A percentile compares a stretch with the other conserved stretches of the same genome.
phyloP scores from a whole-genome alignment of 352 stramenopile genomes.

The Achlya hypogyna region DNA sequence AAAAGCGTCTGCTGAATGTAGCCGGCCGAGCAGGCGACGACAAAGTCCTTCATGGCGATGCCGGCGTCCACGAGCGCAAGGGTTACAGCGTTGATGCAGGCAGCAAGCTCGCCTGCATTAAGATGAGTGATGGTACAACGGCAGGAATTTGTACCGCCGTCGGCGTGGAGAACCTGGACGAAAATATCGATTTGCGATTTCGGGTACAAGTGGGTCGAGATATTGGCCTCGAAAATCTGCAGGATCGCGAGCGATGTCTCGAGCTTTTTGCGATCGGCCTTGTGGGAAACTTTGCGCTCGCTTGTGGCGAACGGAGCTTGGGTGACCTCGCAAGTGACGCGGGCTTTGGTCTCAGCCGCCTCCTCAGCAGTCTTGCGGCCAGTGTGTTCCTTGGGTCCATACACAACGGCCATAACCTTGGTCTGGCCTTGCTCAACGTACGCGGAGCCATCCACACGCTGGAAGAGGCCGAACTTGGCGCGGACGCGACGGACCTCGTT shows the following conservation, averaged over 20 bases:
- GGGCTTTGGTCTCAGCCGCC: conserved; percentile 50
- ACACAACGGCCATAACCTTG: conserved; percentile 83
- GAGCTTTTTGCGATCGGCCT: conserved; percentile 74
- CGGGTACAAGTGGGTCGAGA: conserved; percentile 87
- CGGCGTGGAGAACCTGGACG: conserved; percentile 85
- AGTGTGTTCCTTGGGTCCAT: conserved; percentile 72
- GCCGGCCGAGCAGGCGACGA: conserved; percentile 80
- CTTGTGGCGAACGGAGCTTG: conserved; percentile 82
- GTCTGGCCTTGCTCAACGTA: conserved; percentile 87
- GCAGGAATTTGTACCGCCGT: conserved; percentile 48
- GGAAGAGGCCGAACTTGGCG: conserved; percentile 76
- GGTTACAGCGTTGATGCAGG: conserved; percentile 86
- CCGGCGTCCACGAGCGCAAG: conserved; percentile 86
- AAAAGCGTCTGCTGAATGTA: conserved; percentile 86
- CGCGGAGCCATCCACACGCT: conserved; percentile 76
- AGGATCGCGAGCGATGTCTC: conserved; percentile 85
- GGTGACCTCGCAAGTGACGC: conserved; percentile 80
- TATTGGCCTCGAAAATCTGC: conserved; percentile 86
- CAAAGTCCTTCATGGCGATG: conserved; percentile 88
- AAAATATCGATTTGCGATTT: conserved; percentile 90
- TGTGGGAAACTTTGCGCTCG: conserved; percentile 68
- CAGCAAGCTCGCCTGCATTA: conserved; percentile 44
- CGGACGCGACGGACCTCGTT: conserved; percentile 79
- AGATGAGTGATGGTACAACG: conserved; percentile 22
- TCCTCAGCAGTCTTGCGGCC: conserved; percentile 27